Conservation (phyloP, 306 rosid species). For the Ammopiptanthus mongolicus region DNA sequence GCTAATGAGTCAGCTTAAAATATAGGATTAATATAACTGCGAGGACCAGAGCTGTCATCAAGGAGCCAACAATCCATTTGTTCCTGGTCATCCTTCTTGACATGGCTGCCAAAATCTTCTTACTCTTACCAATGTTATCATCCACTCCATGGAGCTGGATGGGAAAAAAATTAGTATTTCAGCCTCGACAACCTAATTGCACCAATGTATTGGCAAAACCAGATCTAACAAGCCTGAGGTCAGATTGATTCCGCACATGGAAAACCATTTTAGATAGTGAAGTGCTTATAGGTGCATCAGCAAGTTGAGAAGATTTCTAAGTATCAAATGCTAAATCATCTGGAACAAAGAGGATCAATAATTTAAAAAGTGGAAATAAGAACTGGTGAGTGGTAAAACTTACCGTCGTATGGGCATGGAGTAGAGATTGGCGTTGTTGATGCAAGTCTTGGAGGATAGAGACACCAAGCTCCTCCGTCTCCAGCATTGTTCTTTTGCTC, state of each 20-base stretch:
- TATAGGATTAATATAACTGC: conserved; percentile 46
- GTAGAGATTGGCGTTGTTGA: conserved; percentile 56
- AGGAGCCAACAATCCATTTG: conserved; percentile 52
- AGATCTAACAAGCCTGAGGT: not conserved
- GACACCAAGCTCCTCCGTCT: conserved; percentile 62
- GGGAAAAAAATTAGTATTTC: not conserved
- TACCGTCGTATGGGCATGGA: conserved; percentile 46
- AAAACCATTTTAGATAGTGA: not conserved
- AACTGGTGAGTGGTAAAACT: not conserved
- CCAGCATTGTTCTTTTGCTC: conserved; percentile 53
- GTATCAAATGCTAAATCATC: conserved; percentile 3
- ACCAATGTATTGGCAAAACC: not conserved
- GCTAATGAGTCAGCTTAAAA: conserved; percentile 40
- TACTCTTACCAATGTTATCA: conserved; percentile 48
- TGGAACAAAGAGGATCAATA: not conserved
- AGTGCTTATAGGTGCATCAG: not conserved
- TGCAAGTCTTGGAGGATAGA: conserved; percentile 66
- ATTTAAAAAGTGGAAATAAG: not conserved
- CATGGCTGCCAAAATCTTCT: conserved; percentile 51
- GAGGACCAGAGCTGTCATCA: conserved; percentile 38
- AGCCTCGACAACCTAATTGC: not conserved
- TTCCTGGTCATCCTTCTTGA: conserved; percentile 59
- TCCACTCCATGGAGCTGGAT: conserved; percentile 54
- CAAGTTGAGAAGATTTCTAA: not conserved
- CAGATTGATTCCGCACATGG: not conserved